Evolutionary conservation across 1,139 yeast genomes (phyloP).

Genomic region (Hansenula lynferdii): DNA sequence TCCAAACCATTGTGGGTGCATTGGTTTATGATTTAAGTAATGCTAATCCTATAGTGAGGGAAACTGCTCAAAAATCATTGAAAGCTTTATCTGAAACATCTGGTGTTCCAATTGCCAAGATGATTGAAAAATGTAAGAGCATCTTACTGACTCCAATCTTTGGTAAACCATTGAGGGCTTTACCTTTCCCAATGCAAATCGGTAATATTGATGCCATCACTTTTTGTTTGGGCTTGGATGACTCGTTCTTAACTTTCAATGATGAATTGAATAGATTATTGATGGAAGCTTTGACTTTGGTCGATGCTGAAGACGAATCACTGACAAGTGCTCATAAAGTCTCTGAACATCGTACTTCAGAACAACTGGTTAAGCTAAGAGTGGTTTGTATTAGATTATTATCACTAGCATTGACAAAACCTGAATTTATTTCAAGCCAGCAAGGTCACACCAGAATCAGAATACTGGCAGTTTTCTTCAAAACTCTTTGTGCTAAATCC

Average conservation of each 20-base stretch:
- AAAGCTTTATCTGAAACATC: constrained; percentile 66
- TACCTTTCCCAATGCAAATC: constrained; percentile 98
- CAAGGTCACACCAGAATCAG: constrained; percentile 81
- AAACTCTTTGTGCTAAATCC: constrained; percentile 83
- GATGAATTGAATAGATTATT: constrained; percentile 83
- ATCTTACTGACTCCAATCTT: constrained; percentile 87
- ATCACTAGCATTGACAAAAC: constrained; percentile 78
- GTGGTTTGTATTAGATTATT: constrained; percentile 85
- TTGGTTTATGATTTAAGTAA: constrained; percentile 91
- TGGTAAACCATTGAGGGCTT: constrained; percentile 92
- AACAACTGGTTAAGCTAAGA: constrained; percentile 79
- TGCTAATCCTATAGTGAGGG: constrained; percentile 77
- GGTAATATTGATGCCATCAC: constrained; percentile 97
- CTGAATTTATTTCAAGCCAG: constrained; percentile 63
- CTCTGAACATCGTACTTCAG: constrained; percentile 81
- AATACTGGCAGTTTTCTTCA: constrained; percentile 90
- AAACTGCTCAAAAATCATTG: constrained; percentile 74
- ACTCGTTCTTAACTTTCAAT: constrained; percentile 78
- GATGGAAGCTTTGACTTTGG: constrained; percentile 87
- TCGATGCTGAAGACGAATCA: constrained; percentile 97
- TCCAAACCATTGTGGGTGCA: constrained; percentile 79
- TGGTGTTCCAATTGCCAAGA: constrained; percentile 60
- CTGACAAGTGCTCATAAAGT: constrained; percentile 83
- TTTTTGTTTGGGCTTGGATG: constrained; percentile 76
- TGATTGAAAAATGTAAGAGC: constrained; percentile 79